phyloP scores from a whole-genome alignment of 163 green algal genomes.

The Scenedesmus sp. region DNA sequence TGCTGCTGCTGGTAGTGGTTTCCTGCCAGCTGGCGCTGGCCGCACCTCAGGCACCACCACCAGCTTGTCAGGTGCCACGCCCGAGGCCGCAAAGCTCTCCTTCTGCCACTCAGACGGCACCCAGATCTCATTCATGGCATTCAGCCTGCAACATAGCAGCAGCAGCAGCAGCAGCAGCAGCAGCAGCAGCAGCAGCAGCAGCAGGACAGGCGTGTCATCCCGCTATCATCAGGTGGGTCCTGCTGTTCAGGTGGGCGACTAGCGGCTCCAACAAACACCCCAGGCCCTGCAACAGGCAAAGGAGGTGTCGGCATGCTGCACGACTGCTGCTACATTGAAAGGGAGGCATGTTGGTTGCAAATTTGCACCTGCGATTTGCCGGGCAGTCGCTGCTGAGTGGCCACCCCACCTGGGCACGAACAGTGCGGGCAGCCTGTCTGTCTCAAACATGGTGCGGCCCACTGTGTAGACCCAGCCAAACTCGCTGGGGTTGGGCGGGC shows the following conservation, averaged over 20 bases:
- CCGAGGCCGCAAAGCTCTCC: conserved; percentile 43
- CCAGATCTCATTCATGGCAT: conserved; percentile 79
- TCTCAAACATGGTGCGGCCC: conserved; percentile 90
- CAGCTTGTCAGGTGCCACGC: conserved; percentile 67
- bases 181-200: neutral
- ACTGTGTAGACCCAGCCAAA: conserved; percentile 70
- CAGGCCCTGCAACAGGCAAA: no score
- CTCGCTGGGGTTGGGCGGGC: conserved; percentile 68
- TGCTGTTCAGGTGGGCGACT: no score
- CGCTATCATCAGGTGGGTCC: no score
- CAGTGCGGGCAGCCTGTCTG: conserved; percentile 70
- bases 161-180: neutral
- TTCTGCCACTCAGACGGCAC: conserved; percentile 76
- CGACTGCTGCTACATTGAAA: no score
- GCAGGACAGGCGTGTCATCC: neutral
- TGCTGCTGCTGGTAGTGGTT: neutral
- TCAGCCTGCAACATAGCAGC: conserved; percentile 32
- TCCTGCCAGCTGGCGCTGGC: conserved; percentile 37
- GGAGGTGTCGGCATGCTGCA: no score
- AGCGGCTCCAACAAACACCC: no score
- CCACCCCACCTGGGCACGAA: conserved; percentile 73
- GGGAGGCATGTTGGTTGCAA: no score
- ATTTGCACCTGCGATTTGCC: no score
- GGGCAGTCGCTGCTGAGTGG: neutral
- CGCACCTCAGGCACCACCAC: conserved; percentile 65